Evolutionary conservation across 163 green algal genomes (phyloP).

Genomic region (Chlorella variabilis): DNA sequence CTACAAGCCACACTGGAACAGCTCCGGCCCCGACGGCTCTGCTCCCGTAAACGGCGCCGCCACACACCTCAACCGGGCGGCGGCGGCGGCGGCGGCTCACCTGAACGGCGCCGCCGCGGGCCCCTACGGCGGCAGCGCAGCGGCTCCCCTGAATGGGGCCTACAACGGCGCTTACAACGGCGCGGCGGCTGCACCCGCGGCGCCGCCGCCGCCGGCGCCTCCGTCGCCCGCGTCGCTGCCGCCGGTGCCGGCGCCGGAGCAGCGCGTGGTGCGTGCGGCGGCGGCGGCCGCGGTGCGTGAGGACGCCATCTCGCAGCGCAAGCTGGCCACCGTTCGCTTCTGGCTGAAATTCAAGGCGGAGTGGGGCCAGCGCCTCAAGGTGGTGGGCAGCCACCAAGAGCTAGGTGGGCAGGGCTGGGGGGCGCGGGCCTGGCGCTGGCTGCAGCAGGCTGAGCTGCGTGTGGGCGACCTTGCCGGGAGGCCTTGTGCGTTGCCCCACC

Average conservation of each 20-base stretch:
- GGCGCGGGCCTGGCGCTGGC: too few relatives aligned
- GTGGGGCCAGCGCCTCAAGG: constrained; percentile 57
- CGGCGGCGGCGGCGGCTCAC: constrained; percentile 9
- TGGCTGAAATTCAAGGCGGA: constrained; percentile 58
- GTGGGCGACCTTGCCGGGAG: too few relatives aligned
- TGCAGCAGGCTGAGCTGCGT: too few relatives aligned
- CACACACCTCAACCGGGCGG: neutral
- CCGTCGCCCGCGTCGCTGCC: neutral
- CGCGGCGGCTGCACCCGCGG: neutral
- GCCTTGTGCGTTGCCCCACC: too few relatives aligned
- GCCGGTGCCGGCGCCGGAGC: neutral
- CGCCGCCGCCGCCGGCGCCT: neutral
- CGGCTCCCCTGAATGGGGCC: neutral
- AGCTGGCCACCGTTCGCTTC: constrained; percentile 51
- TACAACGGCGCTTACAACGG: constrained; percentile 2
- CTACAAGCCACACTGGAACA: neutral
- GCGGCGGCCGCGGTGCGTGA: neutral
- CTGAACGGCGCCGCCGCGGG: neutral
- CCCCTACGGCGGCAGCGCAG: neutral
- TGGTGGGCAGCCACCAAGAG: constrained; percentile 57
- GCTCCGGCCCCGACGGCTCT: too few relatives aligned
- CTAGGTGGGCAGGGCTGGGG: constrained; percentile 56
- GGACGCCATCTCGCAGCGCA: neutral
- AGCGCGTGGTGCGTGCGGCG: neutral
- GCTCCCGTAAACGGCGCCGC: neutral